Percentiles rank a stretch among this genome's conserved stretches.
Evolutionary conservation across 192 early-diverging fungal species (phyloP).

Genomic region (Dispira simplex): DNA sequence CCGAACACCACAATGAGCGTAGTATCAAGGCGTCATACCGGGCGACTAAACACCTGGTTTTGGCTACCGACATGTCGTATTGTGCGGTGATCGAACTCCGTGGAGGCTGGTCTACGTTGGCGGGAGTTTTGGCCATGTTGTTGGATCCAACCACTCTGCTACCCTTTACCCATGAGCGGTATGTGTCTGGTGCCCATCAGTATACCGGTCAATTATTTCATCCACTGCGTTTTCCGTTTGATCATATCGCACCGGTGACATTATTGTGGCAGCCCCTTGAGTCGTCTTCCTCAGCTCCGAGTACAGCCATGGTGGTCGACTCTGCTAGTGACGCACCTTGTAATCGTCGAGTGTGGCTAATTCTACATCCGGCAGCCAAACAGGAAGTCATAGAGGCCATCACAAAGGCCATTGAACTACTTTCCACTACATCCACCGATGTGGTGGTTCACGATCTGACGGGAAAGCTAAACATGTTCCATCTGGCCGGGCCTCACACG

Average conservation of each 20-base stretch:
- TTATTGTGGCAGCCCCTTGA: conserved; percentile 52
- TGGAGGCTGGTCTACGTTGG: conserved; percentile 33
- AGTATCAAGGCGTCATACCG: conserved; percentile 57
- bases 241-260: conserved; percentile 48
- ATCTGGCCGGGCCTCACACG: conserved; percentile 76
- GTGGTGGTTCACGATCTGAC: conserved; percentile 30
- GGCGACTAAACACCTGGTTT: conserved; percentile 55
- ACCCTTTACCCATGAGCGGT: conserved; percentile 11
- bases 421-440: background rate
- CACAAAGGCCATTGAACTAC: conserved; percentile 13
- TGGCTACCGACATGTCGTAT: conserved; percentile 80
- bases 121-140: conserved; percentile 30
- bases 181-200: conserved; percentile 15
- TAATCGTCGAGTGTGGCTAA: conserved; percentile 52
- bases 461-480: conserved; percentile 51
- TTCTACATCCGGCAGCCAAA: conserved; percentile 59
- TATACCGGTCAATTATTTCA: conserved; percentile 16
- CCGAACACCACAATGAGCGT: conserved; percentile 76
- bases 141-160: conserved; percentile 38
- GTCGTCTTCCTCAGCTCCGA: background rate
- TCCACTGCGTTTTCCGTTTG: conserved; percentile 18
- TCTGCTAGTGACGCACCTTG: conserved; percentile 11
- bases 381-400: conserved; percentile 24
- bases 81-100: conserved; percentile 49
- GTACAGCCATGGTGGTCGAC: background rate